Evolutionary conservation across 306 rosid genomes (phyloP).

Genomic region (Quercus variabilis): DNA sequence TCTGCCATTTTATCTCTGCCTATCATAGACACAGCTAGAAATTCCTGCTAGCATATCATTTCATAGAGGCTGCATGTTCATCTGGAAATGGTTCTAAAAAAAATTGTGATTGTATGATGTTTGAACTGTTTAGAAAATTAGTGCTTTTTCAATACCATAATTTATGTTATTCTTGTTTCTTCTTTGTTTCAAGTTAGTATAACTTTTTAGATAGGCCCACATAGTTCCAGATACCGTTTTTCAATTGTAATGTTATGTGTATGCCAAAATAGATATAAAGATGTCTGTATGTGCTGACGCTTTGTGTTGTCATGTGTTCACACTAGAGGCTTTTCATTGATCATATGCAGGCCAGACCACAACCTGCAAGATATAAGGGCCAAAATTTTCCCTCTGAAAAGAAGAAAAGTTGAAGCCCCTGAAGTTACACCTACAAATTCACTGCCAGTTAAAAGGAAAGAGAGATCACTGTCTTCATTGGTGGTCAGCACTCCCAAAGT

Average conservation of each 20-base stretch:
- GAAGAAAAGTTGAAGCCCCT: slow-evolving; percentile 54
- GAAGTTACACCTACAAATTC: slow-evolving; percentile 60
- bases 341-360: slow-evolving; percentile 88
- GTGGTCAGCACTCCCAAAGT: slow-evolving; percentile 90
- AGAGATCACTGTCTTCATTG: slow-evolving; percentile 92
- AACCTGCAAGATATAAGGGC: slow-evolving; percentile 93
- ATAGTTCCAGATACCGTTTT: not conserved
- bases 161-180: not conserved
- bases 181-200: not conserved
- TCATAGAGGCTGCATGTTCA: not conserved
- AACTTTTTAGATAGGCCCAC: not conserved
- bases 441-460: slow-evolving; percentile 84
- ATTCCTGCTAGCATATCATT: not conserved
- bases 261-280: not conserved
- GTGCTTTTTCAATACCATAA: not conserved
- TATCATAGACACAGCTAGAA: not conserved
- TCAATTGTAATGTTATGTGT: not conserved
- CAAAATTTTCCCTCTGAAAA: slow-evolving; percentile 71
- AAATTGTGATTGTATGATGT: not conserved
- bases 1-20: not conserved
- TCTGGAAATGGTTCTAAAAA: not conserved
- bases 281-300: slow-evolving; percentile 1
- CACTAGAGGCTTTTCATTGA: slow-evolving; percentile 11
- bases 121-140: not conserved
- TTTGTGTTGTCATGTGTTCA: slow-evolving; percentile 3